Evolutionary conservation across 108 stramenopile species (phyloP).

Genomic region (Cyclostephanos invisitatus): DNA sequence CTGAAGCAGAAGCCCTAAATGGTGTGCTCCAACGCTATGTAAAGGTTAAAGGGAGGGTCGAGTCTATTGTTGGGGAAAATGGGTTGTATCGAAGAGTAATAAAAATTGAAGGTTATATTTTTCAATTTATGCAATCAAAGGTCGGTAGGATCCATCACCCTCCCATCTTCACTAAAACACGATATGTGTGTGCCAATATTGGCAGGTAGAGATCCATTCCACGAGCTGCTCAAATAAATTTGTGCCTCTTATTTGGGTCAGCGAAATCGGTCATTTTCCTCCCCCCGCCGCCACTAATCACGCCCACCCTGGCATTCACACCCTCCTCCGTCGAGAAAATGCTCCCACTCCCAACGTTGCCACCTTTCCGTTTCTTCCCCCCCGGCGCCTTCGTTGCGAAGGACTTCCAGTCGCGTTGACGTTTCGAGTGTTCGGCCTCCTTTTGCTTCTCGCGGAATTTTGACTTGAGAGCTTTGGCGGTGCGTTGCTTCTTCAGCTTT

Average conservation of each 20-base stretch:
- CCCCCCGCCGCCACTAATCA: constrained; percentile 63
- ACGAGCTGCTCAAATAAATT: constrained; percentile 34
- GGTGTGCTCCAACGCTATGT: too few relatives aligned
- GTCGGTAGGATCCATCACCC: too few relatives aligned
- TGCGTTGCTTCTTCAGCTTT: constrained; percentile 64
- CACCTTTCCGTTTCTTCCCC: constrained; percentile 29
- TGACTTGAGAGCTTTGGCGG: constrained; percentile 76
- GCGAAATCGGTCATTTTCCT: constrained; percentile 60
- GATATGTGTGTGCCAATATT: background rate
- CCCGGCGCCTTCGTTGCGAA: constrained; percentile 60
- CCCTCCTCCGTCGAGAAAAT: constrained; percentile 81
- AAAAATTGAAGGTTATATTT: too few relatives aligned
- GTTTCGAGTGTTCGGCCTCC: constrained; percentile 65
- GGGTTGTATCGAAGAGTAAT: background rate
- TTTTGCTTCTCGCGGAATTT: constrained; percentile 70
- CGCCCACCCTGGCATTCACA: constrained; percentile 72
- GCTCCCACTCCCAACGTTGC: constrained; percentile 26
- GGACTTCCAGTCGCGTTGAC: constrained; percentile 80
- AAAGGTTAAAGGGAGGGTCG: background rate
- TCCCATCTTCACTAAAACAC: too few relatives aligned
- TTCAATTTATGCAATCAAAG: background rate
- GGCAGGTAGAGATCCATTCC: background rate
- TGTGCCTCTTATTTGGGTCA: constrained; percentile 64
- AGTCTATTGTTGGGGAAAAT: background rate
- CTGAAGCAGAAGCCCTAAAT: too few relatives aligned